Base-by-base conservation (phyloP, 331 rosid species). In the Quercus lobata region DNA sequence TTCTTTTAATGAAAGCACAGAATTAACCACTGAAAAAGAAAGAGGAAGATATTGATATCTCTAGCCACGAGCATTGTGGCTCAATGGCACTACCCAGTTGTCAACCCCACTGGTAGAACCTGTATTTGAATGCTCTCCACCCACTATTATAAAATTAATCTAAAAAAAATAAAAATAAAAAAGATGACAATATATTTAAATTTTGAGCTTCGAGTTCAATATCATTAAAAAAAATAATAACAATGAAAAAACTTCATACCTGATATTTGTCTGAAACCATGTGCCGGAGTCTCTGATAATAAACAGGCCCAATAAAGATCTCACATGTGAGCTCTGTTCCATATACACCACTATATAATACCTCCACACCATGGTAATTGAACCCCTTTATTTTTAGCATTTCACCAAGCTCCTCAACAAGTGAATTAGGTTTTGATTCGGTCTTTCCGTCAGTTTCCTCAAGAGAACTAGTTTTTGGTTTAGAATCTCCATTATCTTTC, bases 181-280 rank as follows among this genome's bases (percentile, higher is more conserved):
- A 37, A 37, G 46, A 41, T 41, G 46, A 41, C 46, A 41, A 8
- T 49, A 12, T 49, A 49, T 12, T 49, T 49, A 49, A 49, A 49
- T 11, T 11, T 11, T 49, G 54, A 49, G 54, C 54, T 14, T 49
- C 5, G 2, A 52, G 16, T 14, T 49, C 12, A 17, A 52, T 5
- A 72, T 32, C 5, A 52, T 18, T 27, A n/a, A n/a, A 60, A 60
- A 58, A 22, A 24, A 11, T 41, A 24, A 60, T 14, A 60, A 60
- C 24, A 24, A 22, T 60, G 66, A 35, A 35, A 12, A 29, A 75
- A 44, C 8, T 35, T 8, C 34, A 74, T 52, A 93, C 98, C 96
- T 96, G 98, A 88, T 75, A 96, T 87, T 96, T 91, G 82, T 96
- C 99, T n/a, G 99, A 96, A 78, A 96, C 99, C 99, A 96, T 96